These are phyloP conservation scores for Prunus mongolica DNA, from an alignment of 306 rosid genomes.

Conservation along the genomic window DNA sequence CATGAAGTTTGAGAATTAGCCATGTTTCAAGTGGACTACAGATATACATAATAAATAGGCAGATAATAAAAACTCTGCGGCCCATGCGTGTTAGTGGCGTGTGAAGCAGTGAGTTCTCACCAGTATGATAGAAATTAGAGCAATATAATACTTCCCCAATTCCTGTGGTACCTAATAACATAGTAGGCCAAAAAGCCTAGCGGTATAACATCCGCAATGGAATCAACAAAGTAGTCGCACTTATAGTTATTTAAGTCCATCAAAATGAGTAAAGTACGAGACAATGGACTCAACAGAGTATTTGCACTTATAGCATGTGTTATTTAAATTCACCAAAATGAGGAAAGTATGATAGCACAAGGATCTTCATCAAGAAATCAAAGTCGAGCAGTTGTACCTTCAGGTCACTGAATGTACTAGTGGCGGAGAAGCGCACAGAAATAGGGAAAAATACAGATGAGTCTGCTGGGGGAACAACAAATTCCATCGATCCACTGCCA, in stretches of 20 bases:
- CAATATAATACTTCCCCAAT: background rate
- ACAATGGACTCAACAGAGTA: background rate
- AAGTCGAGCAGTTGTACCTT: slow-evolving; percentile 50
- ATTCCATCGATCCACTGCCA: slow-evolving; percentile 92
- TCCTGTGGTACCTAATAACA: background rate
- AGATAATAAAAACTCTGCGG: background rate
- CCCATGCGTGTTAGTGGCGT: background rate
- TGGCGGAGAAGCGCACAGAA: slow-evolving; percentile 70
- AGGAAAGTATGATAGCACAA: background rate
- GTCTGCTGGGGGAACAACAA: slow-evolving; percentile 86
- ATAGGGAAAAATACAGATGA: slow-evolving; percentile 86
- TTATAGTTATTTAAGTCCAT: background rate
- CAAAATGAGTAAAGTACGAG: background rate
- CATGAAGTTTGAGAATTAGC: background rate
- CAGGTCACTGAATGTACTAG: slow-evolving; percentile 78
- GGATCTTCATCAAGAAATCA: slow-evolving; percentile 5
- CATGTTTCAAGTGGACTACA: background rate
- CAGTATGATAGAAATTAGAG: background rate
- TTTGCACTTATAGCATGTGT: background rate
- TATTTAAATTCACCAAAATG: background rate
- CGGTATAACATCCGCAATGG: background rate
- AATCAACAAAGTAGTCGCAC: background rate
- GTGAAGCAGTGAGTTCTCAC: background rate
- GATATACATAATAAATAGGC: background rate
- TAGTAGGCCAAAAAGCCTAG: background rate